phyloP scores from a whole-genome alignment of 495 filamentous ascomycete genomes.

The Pyronema omphalodes region DNA sequence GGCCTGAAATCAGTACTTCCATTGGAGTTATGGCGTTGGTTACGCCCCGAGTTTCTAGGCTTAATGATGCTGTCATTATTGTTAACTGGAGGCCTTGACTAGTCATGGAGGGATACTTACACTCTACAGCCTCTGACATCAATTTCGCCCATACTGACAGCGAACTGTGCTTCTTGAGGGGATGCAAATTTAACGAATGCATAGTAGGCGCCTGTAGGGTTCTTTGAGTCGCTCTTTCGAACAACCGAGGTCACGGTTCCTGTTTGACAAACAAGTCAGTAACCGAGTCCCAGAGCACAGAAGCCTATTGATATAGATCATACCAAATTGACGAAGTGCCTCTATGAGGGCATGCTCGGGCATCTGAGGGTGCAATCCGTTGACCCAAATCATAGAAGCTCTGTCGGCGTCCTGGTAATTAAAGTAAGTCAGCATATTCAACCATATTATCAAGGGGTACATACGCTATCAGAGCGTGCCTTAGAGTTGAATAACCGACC shows the following conservation, averaged over 20 bases:
- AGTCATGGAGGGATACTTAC: conserved; percentile 7
- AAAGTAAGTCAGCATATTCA: conserved; percentile 4
- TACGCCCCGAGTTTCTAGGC: conserved; percentile 18
- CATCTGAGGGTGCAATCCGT: conserved; percentile 12
- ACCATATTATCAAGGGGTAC: no score
- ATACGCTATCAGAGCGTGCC: no score
- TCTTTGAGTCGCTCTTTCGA: not conserved
- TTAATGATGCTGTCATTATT: conserved; percentile 16
- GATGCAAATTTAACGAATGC: conserved; percentile 21
- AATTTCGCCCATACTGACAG: conserved; percentile 15
- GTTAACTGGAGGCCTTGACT: not conserved
- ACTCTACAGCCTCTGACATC: conserved; percentile 17
- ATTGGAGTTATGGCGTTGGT: conserved; percentile 11
- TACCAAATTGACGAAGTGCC: conserved; percentile 22
- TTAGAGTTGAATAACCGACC: not conserved
- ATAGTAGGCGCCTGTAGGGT: conserved; percentile 9
- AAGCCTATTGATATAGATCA: not conserved
- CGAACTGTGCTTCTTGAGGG: conserved; percentile 19
- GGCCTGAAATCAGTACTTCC: not conserved
- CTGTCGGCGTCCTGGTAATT: conserved; percentile 6
- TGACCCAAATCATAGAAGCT: conserved; percentile 19
- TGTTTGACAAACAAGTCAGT: not conserved
- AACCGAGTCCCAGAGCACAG: not conserved
- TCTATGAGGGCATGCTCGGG: conserved; percentile 15
- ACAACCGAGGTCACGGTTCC: not conserved